Evolutionary conservation across 352 stramenopile species (phyloP).

Genomic region (Phytophthora pluvialis): DNA sequence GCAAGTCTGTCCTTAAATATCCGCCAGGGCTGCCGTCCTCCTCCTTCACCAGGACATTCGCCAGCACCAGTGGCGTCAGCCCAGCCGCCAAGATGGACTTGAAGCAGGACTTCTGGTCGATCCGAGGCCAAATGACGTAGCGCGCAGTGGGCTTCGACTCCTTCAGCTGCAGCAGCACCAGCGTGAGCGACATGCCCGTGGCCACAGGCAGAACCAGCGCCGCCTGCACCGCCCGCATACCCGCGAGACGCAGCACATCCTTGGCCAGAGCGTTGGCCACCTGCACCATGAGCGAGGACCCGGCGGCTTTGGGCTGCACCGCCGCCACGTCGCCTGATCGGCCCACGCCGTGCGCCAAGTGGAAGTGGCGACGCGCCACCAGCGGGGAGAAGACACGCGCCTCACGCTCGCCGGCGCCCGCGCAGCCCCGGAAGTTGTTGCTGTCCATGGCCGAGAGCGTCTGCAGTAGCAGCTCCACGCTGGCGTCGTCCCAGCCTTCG

Average conservation of each 20-base stretch:
- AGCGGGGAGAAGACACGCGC: conserved; percentile 90
- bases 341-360: conserved; percentile 96
- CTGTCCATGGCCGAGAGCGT: conserved; percentile 93
- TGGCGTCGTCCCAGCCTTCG: conserved; percentile 90
- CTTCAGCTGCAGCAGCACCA: conserved; percentile 91
- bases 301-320: conserved; percentile 98
- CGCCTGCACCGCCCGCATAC: conserved; percentile 59
- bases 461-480: conserved; percentile 87
- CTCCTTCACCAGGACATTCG: conserved; percentile 70
- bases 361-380: conserved; percentile 92
- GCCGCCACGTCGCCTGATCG: conserved; percentile 98
- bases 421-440: conserved; percentile 94
- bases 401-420: conserved; percentile 97
- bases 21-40: conserved; percentile 45
- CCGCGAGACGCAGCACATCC: conserved; percentile 92
- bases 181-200: conserved; percentile 96
- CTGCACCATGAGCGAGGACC: conserved; percentile 96
- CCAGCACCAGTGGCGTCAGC: conserved; percentile 92
- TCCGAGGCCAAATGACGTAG: conserved; percentile 94
- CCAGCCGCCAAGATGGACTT: conserved; percentile 96
- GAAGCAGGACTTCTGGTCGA: conserved; percentile 99
- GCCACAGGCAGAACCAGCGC: conserved; percentile 96
- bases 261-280: conserved; percentile 91
- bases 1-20: conserved; percentile 93
- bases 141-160: conserved; percentile 51